Base-by-base conservation (phyloP, 495 filamentous ascomycete species). In the Xylaria acuta region DNA sequence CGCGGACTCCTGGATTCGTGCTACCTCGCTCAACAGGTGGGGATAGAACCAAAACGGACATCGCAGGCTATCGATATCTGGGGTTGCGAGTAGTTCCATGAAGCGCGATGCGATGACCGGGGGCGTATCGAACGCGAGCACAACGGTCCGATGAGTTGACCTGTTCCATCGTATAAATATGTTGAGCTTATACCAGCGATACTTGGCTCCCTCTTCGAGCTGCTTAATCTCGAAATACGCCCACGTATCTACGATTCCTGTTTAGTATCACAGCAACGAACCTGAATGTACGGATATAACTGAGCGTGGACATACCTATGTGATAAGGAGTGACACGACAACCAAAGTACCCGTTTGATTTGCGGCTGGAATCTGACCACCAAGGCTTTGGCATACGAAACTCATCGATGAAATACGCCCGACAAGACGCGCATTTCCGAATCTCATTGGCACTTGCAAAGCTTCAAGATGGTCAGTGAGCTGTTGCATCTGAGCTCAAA, bases 81-180 rank as follows among this genome's bases (percentile, higher is more conserved):
- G 69, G 3, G 34, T 20, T n/a, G 36, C 16, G 30, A 75, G 53
- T 38, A 16, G 47, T 11, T 53, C 34, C 27, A 54, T 40, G 16
- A 80, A 59, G 5, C 32, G 36, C n/a, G 47, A 22, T 32, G 58
- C 67, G 14, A 81, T 16, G n/a, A 38, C 59, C 6, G 49, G 49
- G 34, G 58, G 69, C 1, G 76, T 77, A 65, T 84, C 82, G 62
- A 84, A 83, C 25, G 80, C 34, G 4, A 85, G 58, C 14, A 84
- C 56, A 1, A 75, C 71, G 0, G 80, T 83, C 49, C 79, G 79
- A 6, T 74, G 72, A 5, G 70, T 73, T 6, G 64, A 22, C 3
- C 30, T 43, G 16, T 73, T 11, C 82, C 80, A 84, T 41, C 76
- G 63, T 22, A 78, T 75, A 41, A 79, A 83, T 30, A 79, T 49